Percentiles rank a stretch among this genome's conserved stretches.
phyloP scores from a whole-genome alignment of 192 early-diverging fungal genomes.

The Phycomyces blakesleeanus region DNA sequence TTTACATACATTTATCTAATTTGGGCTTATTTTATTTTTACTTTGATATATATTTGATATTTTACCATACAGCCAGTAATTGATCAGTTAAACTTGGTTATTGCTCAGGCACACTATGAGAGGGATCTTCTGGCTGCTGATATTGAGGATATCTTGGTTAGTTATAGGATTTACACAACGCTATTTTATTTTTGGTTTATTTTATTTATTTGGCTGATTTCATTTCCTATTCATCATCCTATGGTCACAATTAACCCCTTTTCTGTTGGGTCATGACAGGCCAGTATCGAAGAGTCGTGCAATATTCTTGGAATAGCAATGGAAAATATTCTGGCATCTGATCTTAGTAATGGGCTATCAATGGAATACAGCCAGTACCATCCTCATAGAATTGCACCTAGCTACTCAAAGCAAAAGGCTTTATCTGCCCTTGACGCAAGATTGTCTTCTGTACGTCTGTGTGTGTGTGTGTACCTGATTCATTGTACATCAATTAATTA shows the following conservation, averaged over 20 bases:
- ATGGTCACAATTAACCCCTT: background rate
- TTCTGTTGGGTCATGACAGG: constrained; percentile 4
- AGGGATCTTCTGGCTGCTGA: constrained; percentile 39
- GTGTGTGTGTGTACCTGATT: constrained; percentile 1
- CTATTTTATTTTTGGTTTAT: constrained; percentile 4
- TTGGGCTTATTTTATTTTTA: too few species aligned
- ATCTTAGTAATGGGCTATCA: background rate
- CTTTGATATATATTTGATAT: too few species aligned
- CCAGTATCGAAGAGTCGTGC: constrained; percentile 26
- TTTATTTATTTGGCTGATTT: constrained; percentile 5
- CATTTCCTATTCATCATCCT: constrained; percentile 4
- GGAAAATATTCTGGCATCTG: constrained; percentile 25
- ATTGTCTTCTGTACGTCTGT: constrained; percentile 14
- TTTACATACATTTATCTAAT: too few species aligned
- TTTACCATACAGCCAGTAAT: constrained; percentile 37
- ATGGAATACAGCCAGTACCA: constrained; percentile 8
- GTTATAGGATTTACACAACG: background rate
- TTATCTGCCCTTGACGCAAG: constrained; percentile 10
- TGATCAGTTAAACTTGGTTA: constrained; percentile 38
- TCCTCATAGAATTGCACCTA: constrained; percentile 14
- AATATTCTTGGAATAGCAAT: constrained; percentile 26
- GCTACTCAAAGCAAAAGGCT: constrained; percentile 18
- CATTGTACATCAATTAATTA: constrained; percentile 7
- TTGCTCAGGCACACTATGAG: constrained; percentile 30
- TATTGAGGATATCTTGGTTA: constrained; percentile 50